These are phyloP conservation scores for Fusarium sublunatum DNA, from an alignment of 2,329 filamentous ascomycete species.

Conservation along the genomic window DNA sequence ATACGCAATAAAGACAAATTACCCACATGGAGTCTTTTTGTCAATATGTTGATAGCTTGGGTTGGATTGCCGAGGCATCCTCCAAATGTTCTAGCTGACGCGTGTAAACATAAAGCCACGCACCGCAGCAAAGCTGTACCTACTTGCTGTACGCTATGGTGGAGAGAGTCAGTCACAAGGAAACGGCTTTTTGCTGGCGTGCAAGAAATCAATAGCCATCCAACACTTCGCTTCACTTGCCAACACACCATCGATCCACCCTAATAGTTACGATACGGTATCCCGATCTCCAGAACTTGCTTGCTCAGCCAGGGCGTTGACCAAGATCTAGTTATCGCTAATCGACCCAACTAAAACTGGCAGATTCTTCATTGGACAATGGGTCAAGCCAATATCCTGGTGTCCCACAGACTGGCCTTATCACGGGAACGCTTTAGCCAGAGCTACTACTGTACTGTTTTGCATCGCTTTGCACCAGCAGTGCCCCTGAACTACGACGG, in stretches of 20 bases:
- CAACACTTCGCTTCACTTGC: background rate
- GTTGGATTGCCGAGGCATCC: constrained; percentile 35
- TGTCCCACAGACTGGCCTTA: constrained; percentile 37
- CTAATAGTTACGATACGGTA: background rate
- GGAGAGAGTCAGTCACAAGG: constrained; percentile 4
- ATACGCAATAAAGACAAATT: background rate
- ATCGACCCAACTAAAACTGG: background rate
- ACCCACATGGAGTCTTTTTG: constrained; percentile 1
- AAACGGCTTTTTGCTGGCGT: constrained; percentile 11
- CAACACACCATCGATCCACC: constrained; percentile 5
- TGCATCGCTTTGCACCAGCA: background rate
- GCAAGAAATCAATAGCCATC: background rate
- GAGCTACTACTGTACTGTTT: background rate
- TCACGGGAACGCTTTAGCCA: constrained; percentile 39
- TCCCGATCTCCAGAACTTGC: constrained; percentile 2
- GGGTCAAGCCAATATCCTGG: background rate
- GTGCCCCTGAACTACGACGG: constrained; percentile 1
- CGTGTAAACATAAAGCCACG: background rate
- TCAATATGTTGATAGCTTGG: background rate
- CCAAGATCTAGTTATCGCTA: constrained; percentile 7
- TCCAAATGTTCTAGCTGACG: constrained; percentile 26
- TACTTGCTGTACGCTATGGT: background rate
- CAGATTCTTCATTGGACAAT: constrained; percentile 9
- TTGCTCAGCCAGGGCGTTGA: background rate
- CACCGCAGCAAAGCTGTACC: background rate